Evolutionary conservation across 2,329 filamentous ascomycete genomes (phyloP), one percentile per base, ranked within the genome.

Genomic region (Lasiodiplodia sp.): DNA sequence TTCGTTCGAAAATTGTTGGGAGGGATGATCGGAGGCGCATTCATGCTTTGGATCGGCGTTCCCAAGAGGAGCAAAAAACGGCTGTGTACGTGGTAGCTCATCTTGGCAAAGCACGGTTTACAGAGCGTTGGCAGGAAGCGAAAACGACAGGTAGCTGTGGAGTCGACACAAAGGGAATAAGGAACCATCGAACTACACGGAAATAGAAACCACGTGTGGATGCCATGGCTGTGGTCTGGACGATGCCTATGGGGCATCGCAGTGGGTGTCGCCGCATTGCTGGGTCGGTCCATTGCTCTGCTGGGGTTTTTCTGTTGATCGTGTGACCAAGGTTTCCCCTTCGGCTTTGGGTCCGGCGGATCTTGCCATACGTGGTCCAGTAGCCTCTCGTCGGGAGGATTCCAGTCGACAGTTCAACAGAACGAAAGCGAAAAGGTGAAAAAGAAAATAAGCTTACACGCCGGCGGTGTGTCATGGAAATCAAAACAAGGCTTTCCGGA

Each of bases 1-100:
- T 18, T 28, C 6, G 23, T 25, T 63, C 44, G 60, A 31, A 63
- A 53, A 64, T 64, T 53, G 60, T 64, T 64, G 60, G 38, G 57
- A n/a, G 7, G 8, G 6, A 58, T 7, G 14, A 34, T 34, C 31
- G 31, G 55, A 58, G 21, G 11, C n/a, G 34, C 18, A 38, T 23
- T 28, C 55, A 23, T 40, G 55, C 55, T 57, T 44, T 44, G 40
- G 40, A 44, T 44, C 40, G 16, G 40, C 40, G 16, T 44, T 3
- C 16, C 14, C 31, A 28, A n/a, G 16, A 14, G n/a, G 16, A 38
- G 10, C 6, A 4, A 34, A 56, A 37, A 34, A 16, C 14, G 23
- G 51, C 12, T 53, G 23, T 53, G 44, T 25, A 53, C 31, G 51
- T 25, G 23, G 14, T 21, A 14, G 23, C 2, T 2, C 8, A 14